A percentile compares a stretch with the other conserved stretches of the same genome.
phyloP scores from a whole-genome alignment of 169 alveolate genomes.

The Plasmodium ovale region DNA sequence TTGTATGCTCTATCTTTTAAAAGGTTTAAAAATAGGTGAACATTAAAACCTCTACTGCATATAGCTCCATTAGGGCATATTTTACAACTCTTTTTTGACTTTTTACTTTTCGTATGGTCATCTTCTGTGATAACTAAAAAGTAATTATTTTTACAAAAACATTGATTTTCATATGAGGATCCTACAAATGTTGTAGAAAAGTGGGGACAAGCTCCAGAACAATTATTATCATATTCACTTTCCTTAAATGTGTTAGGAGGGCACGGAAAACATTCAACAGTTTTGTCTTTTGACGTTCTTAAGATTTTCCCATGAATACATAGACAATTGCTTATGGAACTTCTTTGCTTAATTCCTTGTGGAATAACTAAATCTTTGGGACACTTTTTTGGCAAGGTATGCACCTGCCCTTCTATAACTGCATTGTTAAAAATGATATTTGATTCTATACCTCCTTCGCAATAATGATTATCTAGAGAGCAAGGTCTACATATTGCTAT shows the following conservation, averaged over 20 bases:
- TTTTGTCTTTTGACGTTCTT: slow-evolving; percentile 55
- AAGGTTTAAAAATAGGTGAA: slow-evolving; percentile 27
- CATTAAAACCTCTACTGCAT: slow-evolving; percentile 74
- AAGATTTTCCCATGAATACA: slow-evolving; percentile 69
- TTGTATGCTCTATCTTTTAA: slow-evolving; percentile 52
- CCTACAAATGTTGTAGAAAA: slow-evolving; percentile 83
- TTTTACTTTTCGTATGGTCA: not conserved
- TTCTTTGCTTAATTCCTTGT: slow-evolving; percentile 46
- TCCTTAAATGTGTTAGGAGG: slow-evolving; percentile 84
- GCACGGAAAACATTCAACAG: slow-evolving; percentile 60
- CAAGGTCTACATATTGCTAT: slow-evolving; percentile 73
- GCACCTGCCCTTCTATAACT: slow-evolving; percentile 26
- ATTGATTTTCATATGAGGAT: slow-evolving; percentile 80
- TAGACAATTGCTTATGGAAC: slow-evolving; percentile 60
- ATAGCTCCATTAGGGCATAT: slow-evolving; percentile 70
- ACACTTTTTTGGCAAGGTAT: slow-evolving; percentile 71
- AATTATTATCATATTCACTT: slow-evolving; percentile 77
- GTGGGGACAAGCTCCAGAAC: slow-evolving; percentile 84
- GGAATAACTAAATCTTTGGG: slow-evolving; percentile 65
- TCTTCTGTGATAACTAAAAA: slow-evolving; percentile 46
- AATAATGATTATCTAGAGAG: slow-evolving; percentile 57
- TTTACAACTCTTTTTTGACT: slow-evolving; percentile 32
- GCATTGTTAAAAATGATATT: slow-evolving; percentile 14
- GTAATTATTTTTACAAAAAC: slow-evolving; percentile 84
- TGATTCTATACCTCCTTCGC: slow-evolving; percentile 72